Percentiles rank a stretch among this genome's conserved stretches.
Evolutionary conservation across 23 red algal species (phyloP).

Genomic region (Gracilaria caudata): DNA sequence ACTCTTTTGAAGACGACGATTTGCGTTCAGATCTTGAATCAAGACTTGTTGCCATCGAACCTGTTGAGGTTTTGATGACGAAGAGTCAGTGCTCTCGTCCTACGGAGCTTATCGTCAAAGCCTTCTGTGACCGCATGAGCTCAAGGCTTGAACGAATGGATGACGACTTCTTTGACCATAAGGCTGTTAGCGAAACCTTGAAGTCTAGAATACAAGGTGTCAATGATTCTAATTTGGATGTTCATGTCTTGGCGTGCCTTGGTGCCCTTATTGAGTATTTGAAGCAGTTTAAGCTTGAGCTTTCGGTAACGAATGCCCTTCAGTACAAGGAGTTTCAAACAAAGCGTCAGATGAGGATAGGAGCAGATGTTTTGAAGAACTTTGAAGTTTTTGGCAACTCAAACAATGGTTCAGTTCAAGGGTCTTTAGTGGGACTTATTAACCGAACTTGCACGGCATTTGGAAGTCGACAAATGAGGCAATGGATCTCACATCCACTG

Average conservation of each 20-base stretch:
- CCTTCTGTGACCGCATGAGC: constrained; percentile 18
- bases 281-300: constrained; percentile 67
- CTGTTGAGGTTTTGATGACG: constrained; percentile 70
- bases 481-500: constrained; percentile 77
- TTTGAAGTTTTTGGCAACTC: constrained; percentile 77
- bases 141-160: constrained; percentile 31
- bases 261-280: constrained; percentile 65
- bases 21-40: constrained; percentile 71
- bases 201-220: constrained; percentile 14
- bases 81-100: constrained; percentile 4
- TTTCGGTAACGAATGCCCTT: constrained; percentile 23
- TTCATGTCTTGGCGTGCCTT: constrained; percentile 37
- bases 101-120: constrained; percentile 31
- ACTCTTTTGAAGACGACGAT: constrained; percentile 68
- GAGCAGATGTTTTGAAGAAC: constrained; percentile 66
- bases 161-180: constrained; percentile 1
- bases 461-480: constrained; percentile 70
- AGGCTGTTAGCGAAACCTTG: constrained; percentile 2
- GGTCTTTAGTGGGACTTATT: constrained; percentile 62
- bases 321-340: constrained; percentile 48
- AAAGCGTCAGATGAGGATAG: constrained; percentile 53
- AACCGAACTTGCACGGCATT: constrained; percentile 63
- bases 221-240: not conserved
- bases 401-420: constrained; percentile 49
- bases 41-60: constrained; percentile 63